These are phyloP conservation scores for Zhuliangozyma parablackwelliae DNA, from an alignment of 1,139 yeast species.

Conservation along the genomic window DNA sequence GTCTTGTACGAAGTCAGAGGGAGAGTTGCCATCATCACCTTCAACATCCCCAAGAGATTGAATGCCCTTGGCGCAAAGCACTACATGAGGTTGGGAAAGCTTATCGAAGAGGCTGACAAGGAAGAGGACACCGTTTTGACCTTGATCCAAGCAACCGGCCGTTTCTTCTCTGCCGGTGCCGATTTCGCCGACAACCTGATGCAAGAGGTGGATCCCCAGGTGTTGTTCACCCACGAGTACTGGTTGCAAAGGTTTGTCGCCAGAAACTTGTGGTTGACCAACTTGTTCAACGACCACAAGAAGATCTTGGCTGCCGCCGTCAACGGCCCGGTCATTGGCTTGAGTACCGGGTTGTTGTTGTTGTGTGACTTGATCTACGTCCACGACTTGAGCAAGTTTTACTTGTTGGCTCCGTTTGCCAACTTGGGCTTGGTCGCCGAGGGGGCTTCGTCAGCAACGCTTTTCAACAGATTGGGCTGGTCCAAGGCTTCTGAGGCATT, in stretches of 20 bases:
- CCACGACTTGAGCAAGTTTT: conserved; percentile 52
- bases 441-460: conserved; percentile 70
- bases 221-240: conserved; percentile 41
- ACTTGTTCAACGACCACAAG: conserved; percentile 64
- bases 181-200: conserved; percentile 44
- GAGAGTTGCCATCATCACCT: conserved; percentile 59
- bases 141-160: conserved; percentile 66
- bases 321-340: conserved; percentile 87
- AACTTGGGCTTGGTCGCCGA: conserved; percentile 82
- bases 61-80: conserved; percentile 71
- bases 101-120: conserved; percentile 61
- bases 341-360: conserved; percentile 69
- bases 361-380: conserved; percentile 76
- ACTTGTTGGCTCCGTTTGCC: conserved; percentile 71
- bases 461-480: conserved; percentile 69
- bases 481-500: conserved; percentile 73
- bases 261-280: conserved; percentile 67
- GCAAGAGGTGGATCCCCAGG: conserved; percentile 18
- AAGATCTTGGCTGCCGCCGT: conserved; percentile 72
- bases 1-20: conserved; percentile 52
- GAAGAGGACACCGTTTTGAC: conserved; percentile 66
- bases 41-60: conserved; percentile 57
- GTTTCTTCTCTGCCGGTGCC: conserved; percentile 85
- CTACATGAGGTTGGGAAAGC: conserved; percentile 58
- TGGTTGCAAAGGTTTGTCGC: conserved; percentile 63